These are phyloP conservation scores for Tricholoma saponaceum DNA, from an alignment of 768 basidiomycete genomes.

Conservation along the genomic window DNA sequence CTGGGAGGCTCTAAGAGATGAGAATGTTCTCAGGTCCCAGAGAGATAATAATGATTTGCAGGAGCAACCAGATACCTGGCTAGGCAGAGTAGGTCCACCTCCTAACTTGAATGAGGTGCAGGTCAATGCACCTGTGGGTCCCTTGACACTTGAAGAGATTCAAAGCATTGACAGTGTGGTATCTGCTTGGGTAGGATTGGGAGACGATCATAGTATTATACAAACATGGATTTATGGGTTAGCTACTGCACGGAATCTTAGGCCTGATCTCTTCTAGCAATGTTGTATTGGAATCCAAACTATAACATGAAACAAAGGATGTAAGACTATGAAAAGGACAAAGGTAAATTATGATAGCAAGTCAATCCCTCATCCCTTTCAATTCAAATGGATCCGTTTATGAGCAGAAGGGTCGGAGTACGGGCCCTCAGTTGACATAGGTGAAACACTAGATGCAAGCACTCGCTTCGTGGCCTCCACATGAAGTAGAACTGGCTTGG, in stretches of 20 bases:
- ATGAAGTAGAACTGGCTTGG: neutral
- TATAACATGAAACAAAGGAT: neutral
- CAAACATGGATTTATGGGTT: neutral
- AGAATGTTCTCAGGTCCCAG: slow-evolving; percentile 1
- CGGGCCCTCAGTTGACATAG: neutral
- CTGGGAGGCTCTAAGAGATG: slow-evolving; percentile 21
- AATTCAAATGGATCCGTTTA: neutral
- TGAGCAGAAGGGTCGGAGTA: neutral
- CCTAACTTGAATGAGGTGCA: neutral
- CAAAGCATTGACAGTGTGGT: neutral
- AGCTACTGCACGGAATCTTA: neutral
- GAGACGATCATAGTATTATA: neutral
- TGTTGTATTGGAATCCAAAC: neutral
- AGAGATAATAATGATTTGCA: neutral
- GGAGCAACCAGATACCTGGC: neutral
- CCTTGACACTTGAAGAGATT: neutral
- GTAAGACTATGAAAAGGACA: neutral
- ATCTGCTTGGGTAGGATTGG: neutral
- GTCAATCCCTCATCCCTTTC: neutral
- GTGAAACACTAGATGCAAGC: neutral
- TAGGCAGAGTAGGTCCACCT: neutral
- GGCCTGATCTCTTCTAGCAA: neutral
- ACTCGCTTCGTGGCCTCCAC: neutral
- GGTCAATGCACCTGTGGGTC: neutral
- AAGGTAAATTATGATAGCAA: neutral